These are phyloP conservation scores for Russula sp. DNA, from an alignment of 768 basidiomycete genomes.

Conservation along the genomic window DNA sequence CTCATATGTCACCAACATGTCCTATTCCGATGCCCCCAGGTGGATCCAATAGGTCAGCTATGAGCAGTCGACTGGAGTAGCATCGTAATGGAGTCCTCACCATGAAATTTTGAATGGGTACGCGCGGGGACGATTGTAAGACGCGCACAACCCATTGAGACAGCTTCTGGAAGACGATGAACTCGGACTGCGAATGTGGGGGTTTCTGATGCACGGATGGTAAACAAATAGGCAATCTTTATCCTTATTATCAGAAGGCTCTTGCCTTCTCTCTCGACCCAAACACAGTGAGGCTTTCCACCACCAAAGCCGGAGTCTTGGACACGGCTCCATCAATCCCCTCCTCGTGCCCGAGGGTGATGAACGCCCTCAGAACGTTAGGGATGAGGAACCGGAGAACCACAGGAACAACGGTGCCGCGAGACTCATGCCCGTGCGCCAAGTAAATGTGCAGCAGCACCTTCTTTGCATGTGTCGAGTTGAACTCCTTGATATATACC, in stretches of 20 bases:
- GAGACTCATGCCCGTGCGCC: slow-evolving; percentile 24
- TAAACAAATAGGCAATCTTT: background rate
- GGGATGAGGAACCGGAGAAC: slow-evolving; percentile 53
- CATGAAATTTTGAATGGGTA: slow-evolving; percentile 47
- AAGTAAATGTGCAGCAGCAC: slow-evolving; percentile 48
- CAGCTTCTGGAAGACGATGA: slow-evolving; percentile 52
- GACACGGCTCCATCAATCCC: slow-evolving; percentile 23
- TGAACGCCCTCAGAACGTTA: slow-evolving; percentile 61
- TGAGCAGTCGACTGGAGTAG: background rate
- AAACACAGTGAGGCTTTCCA: slow-evolving; percentile 62
- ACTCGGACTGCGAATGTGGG: slow-evolving; percentile 64
- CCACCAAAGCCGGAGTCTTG: slow-evolving; percentile 31
- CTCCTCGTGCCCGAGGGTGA: slow-evolving; percentile 34
- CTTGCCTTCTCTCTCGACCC: slow-evolving; percentile 64
- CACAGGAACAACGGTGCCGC: slow-evolving; percentile 27
- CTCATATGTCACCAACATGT: slow-evolving; percentile 47
- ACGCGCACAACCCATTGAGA: slow-evolving; percentile 60
- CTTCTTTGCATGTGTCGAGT: slow-evolving; percentile 35
- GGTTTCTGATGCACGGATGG: slow-evolving; percentile 39
- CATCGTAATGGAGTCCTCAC: slow-evolving; percentile 28
- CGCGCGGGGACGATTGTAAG: slow-evolving; percentile 46
- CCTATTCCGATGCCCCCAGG: slow-evolving; percentile 29
- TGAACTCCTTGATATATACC: slow-evolving; percentile 53
- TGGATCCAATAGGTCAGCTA: background rate
- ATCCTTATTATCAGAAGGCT: background rate